Evolutionary conservation across 2,329 filamentous ascomycete genomes (phyloP), one percentile per base, ranked within the genome.

Genomic region (Podosphaera xanthii): DNA sequence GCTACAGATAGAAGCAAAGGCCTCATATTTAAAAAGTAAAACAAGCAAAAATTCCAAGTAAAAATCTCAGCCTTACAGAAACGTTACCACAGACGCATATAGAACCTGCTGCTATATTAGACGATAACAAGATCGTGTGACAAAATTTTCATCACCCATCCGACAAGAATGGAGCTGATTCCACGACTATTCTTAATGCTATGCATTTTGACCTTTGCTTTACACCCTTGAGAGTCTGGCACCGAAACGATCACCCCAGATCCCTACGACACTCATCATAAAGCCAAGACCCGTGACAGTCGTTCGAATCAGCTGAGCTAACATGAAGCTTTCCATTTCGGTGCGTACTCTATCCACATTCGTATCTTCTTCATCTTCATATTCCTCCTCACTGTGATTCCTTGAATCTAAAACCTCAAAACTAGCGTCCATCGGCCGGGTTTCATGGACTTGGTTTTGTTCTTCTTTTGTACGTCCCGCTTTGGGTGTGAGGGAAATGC

Each of bases 331-430:
- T 69, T 82, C 77, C 55, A 82, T 76, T 67, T 76, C 73, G 53
- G 70, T 73, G 63, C 77, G 74, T 52, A 83, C 76, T 65, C 82
- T 78, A 71, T 84, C 81, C 38, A 80, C 81, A 65, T 83, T 83
- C 61, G 80, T 64, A 54, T 67, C 66, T 36, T 70, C 70, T 38
- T 70, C 72, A 64, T 70, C 70, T 40, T 70, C 72, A 64, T 69
- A 69, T 64, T 78, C 81, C 70, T 76, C 76, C 48, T 74, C 73
- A 55, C 71, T 72, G 44, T 63, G 66, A 8, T 64, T 60, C n/a
- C 2, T 22, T 9, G 30, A 31, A 50, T 77, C 75, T 33, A 85
- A 72, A 8, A 85, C 78, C 71, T 87, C 83, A 71, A 85, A 87
- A 75, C 80, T 86, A 53, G 80, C 77, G 69, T 88, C 84, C 74